Evolutionary conservation across 1,284 basidiomycete species (phyloP).

Genomic region (Papiliotrema flavescens): DNA sequence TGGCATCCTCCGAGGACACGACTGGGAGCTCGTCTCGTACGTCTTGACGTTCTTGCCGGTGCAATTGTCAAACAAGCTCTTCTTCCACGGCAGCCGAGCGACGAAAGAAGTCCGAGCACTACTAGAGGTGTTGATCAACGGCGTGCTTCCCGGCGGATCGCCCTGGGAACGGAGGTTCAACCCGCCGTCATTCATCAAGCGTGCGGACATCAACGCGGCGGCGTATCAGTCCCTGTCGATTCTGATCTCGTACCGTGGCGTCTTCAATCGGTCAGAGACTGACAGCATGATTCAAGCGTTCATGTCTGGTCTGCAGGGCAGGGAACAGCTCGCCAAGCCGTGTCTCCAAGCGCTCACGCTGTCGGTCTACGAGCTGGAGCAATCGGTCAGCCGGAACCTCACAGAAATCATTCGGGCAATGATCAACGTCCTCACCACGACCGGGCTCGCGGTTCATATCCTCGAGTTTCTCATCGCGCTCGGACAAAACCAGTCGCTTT

Average conservation of each 20-base stretch:
- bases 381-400: constrained; percentile 76
- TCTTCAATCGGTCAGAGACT: constrained; percentile 59
- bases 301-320: constrained; percentile 67
- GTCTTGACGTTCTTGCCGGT: constrained; percentile 85
- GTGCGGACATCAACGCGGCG: constrained; percentile 80
- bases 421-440: constrained; percentile 90
- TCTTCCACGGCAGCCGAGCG: constrained; percentile 87
- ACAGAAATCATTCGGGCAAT: constrained; percentile 81
- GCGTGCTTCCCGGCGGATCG: constrained; percentile 22
- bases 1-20: constrained; percentile 70
- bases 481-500: constrained; percentile 72
- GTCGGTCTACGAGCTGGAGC: constrained; percentile 81
- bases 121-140: constrained; percentile 65
- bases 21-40: constrained; percentile 94
- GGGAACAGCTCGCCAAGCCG: constrained; percentile 79
- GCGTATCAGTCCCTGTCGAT: constrained; percentile 86
- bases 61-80: constrained; percentile 92
- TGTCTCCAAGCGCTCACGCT: constrained; percentile 88
- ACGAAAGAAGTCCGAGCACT: constrained; percentile 63
- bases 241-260: constrained; percentile 79
- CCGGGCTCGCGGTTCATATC: constrained; percentile 91
- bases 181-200: constrained; percentile 54
- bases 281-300: constrained; percentile 78
- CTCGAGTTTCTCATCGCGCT: constrained; percentile 87
- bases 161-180: constrained; percentile 47